These are phyloP conservation scores for Fusarium begoniae DNA, from an alignment of 2,329 filamentous ascomycete species.

Conservation along the genomic window DNA sequence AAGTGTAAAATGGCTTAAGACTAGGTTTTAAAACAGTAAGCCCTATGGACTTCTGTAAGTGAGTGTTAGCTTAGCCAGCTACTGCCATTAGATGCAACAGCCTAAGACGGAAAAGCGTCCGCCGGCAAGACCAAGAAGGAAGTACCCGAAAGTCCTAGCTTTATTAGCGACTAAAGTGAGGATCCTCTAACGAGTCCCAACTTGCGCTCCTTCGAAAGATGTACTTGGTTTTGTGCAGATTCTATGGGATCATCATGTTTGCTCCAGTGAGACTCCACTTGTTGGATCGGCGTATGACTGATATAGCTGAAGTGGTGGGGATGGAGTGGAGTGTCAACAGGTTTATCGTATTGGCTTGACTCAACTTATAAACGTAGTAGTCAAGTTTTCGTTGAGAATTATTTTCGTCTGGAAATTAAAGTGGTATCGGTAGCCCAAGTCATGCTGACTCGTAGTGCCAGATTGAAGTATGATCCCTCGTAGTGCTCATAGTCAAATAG, in stretches of 20 bases:
- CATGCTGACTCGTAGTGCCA: background rate
- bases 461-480: background rate
- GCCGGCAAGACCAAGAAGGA: constrained; percentile 7
- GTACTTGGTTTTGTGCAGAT: fast-evolving
- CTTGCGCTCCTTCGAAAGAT: background rate
- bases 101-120: background rate
- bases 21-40: too few relatives aligned
- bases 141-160: background rate
- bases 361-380: too few relatives aligned
- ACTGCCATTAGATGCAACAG: background rate
- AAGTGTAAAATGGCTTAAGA: too few relatives aligned
- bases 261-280: background rate
- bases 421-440: background rate
- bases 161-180: background rate
- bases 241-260: background rate
- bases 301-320: background rate
- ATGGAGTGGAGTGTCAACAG: background rate
- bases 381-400: background rate
- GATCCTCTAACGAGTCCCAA: background rate
- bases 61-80: background rate
- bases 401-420: background rate
- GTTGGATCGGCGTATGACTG: constrained; percentile 9
- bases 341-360: too few relatives aligned
- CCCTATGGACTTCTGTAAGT: too few relatives aligned
- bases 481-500: background rate